These are phyloP conservation scores for Thielaviopsis ethacetica DNA, from an alignment of 2,329 filamentous ascomycete genomes.

Conservation along the genomic window DNA sequence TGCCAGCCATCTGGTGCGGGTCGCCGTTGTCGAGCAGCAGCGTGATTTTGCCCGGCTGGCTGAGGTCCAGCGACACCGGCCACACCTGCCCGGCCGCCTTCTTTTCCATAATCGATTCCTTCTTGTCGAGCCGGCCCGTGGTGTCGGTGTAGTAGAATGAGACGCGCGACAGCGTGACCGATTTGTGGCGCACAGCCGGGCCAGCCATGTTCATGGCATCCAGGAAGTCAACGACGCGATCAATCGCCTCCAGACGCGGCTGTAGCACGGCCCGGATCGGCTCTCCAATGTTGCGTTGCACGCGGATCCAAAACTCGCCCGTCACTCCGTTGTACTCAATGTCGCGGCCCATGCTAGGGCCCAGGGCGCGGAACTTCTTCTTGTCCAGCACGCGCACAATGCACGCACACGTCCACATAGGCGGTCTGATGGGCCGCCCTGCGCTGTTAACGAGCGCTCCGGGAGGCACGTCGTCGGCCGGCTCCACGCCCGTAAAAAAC, in stretches of 20 bases:
- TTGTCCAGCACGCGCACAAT: slow-evolving; percentile 37
- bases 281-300: slow-evolving; percentile 41
- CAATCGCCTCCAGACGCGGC: slow-evolving; percentile 46
- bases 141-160: slow-evolving; percentile 48
- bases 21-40: slow-evolving; percentile 34
- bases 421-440: slow-evolving; percentile 10
- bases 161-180: slow-evolving; percentile 45
- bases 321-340: slow-evolving; percentile 42
- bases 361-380: slow-evolving; percentile 38
- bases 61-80: slow-evolving; percentile 43
- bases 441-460: slow-evolving; percentile 4
- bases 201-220: slow-evolving; percentile 43
- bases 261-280: slow-evolving; percentile 42
- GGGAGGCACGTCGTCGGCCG: slow-evolving; percentile 4
- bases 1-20: slow-evolving; percentile 48
- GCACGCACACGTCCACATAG: slow-evolving; percentile 32
- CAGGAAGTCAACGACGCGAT: slow-evolving; percentile 54
- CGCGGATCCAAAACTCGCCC: slow-evolving; percentile 46
- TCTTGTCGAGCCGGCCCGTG: slow-evolving; percentile 4
- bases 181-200: slow-evolving; percentile 38
- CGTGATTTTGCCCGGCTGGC: slow-evolving; percentile 24
- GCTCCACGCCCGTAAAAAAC: slow-evolving; percentile 33
- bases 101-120: neutral
- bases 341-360: slow-evolving; percentile 39
- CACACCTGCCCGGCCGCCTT: slow-evolving; percentile 20